Base-by-base conservation (phyloP, 139 green algal species). In the Haematococcus sp. region DNA sequence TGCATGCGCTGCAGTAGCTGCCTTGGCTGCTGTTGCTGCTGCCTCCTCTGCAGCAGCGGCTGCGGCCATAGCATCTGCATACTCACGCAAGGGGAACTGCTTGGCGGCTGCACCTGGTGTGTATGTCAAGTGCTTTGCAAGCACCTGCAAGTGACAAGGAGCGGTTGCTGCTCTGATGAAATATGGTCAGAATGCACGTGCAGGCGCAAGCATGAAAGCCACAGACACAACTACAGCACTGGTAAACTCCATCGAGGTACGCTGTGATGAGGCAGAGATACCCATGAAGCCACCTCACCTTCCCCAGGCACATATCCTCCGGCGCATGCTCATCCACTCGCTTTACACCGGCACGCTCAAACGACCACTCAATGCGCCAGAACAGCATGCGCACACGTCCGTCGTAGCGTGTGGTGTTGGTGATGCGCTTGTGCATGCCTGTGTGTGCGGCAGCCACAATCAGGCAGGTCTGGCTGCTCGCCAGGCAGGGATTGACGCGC, bases 351-450 rank as follows among this genome's bases (percentile, higher is more conserved):
- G 74, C 67, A 2, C 33, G 25, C 11, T 58, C 63, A 31, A 93
- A 91, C n/a, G 60, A 66, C 88, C 86, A 91, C 63, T 89, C 83
- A 65, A 93, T 43, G 0, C 83, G 73, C 88, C 88, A 93, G 4
- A 54, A n/a, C 43, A 93, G 70, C 43, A 76, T 83, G 7, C 80
- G 73, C 27, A n/a, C 55, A 27, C 73, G 75, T 1, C 56, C n/a
- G 54, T 92, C 80, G 70, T 86, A 93, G 5, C 75, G 70, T 0
- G 79, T 90, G 59, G 72, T 89, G 81, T 91, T 93, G 43, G 25
- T 46, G 28, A 59, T 70, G 4, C 86, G 81, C 16, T 70, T 69
- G 59, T 80, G 68, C 86, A 91, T 91, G 32, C 86, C 86, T 74
- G 83, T 60, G 5, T 33, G 44, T 35, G 25, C 31, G 67, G 60